These are phyloP conservation scores for barley (Hordeum vulgare) DNA, from an alignment of 176 grass and related monocot species.

Conservation along the genomic window MorexV3_pseudomolecules_assembly NC_058523.1:13191679-13192178, in stretches of 20 bases:
- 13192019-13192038: background rate
- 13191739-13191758: slow-evolving; percentile 28
- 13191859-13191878: background rate
- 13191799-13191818: slow-evolving; percentile 27
- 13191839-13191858: background rate
- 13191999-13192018: background rate
- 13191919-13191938: background rate
- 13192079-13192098: background rate
- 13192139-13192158: slow-evolving; percentile 26
- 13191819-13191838: background rate
- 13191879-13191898: slow-evolving; percentile 19
- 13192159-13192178: slow-evolving; percentile 12
- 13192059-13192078: background rate
- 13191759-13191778: slow-evolving; percentile 41
- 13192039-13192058: slow-evolving; percentile 33
- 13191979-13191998: too few relatives aligned
- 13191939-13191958: background rate
- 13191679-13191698: too few relatives aligned
- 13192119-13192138: background rate
- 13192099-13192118: background rate
- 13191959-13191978: too few relatives aligned
- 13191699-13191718: background rate
- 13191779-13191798: slow-evolving; percentile 68
- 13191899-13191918: background rate
- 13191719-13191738: background rate